Base-by-base conservation (phyloP, 495 filamentous ascomycete species). In the Trichoderma erinaceum region DNA sequence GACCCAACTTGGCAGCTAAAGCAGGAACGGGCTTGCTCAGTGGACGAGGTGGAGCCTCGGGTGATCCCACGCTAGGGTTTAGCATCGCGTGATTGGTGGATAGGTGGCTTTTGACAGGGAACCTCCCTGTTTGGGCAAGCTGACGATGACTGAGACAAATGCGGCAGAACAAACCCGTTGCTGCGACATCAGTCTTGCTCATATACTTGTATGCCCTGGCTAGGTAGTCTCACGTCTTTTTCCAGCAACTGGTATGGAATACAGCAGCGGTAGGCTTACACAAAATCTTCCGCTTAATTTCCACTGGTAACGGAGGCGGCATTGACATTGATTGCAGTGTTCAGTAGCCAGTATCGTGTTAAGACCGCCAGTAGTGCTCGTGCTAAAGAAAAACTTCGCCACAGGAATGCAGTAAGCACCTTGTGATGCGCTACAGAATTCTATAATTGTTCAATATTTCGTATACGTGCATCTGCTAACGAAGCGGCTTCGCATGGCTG, bases 1-100 rank as follows among this genome's bases (percentile, higher is more conserved):
- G 56, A 10, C 56, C 56, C 56, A 61, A 61, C 56, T 61, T 27
- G 56, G 56, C 56, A 61, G 56, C 56, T 61, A 61, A 61, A 61
- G 56, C 56, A 61, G 56, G 56, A 61, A 61, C 56, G 56, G 56
- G 56, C 56, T 29, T 16, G 56, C 56, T 61, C 25, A 61, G 56
- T 61, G 56, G 56, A 61, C 27, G 56, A 10, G 56, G 56, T 32
- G 56, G 56, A 16, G 56, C 25, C 56, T 61, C 56, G 56, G 56
- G 23, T 61, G 56, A 61, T 61, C 25, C 56, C 56, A 61, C 56
- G 25, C 56, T 61, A 32, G 56, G 7, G 25, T 10, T 61, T 4
- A 3, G 25, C 23, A 25, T 25, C 23, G 23, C 16, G 11, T 32
- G 8, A 61, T 61, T 61, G 56, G 56, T 12, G 4, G 21, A 1